Percentiles rank a stretch among this genome's conserved stretches.
Evolutionary conservation across 2,329 filamentous ascomycete species (phyloP).

Genomic region (Arachnomyces sp.): DNA sequence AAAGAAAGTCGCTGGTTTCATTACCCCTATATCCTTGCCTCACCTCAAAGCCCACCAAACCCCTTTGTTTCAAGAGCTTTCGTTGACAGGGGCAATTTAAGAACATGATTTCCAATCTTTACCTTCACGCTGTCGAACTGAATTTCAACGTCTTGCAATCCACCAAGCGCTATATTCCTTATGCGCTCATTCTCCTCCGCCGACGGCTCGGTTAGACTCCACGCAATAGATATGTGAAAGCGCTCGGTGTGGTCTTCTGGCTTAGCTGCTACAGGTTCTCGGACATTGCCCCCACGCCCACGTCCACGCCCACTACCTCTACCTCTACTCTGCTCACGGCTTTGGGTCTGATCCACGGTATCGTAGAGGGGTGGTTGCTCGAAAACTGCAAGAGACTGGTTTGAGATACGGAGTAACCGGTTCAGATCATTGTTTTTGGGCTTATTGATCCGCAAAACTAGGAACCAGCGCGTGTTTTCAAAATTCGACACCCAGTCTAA

Average conservation of each 20-base stretch:
- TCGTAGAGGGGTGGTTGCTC: constrained; percentile 64
- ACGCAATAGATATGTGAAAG: constrained; percentile 87
- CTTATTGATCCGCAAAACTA: constrained; percentile 59
- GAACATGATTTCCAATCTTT: constrained; percentile 65
- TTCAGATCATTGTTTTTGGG: constrained; percentile 49
- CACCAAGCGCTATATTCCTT: constrained; percentile 16
- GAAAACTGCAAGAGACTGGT: constrained; percentile 51
- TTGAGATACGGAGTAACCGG: constrained; percentile 57
- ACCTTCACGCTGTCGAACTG: constrained; percentile 56
- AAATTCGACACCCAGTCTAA: constrained; percentile 60
- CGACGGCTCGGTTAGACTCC: constrained; percentile 56
- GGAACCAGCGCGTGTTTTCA: constrained; percentile 66
- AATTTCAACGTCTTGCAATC: constrained; percentile 40
- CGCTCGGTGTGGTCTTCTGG: constrained; percentile 42
- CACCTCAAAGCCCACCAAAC: constrained; percentile 10
- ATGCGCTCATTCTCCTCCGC: constrained; percentile 32
- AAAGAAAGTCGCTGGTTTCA: not conserved
- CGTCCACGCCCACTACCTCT: constrained; percentile 14
- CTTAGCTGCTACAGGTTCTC: constrained; percentile 15
- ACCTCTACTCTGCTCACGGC: constrained; percentile 6
- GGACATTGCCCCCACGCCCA: constrained; percentile 13
- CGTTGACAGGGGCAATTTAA: constrained; percentile 23
- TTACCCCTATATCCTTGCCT: too few species aligned
- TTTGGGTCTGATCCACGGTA: constrained; percentile 14
- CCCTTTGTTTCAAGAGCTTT: constrained; percentile 8